Evolutionary conservation across 129 eudicot species (phyloP).

Genomic region (Flaveria ramosissima): DNA sequence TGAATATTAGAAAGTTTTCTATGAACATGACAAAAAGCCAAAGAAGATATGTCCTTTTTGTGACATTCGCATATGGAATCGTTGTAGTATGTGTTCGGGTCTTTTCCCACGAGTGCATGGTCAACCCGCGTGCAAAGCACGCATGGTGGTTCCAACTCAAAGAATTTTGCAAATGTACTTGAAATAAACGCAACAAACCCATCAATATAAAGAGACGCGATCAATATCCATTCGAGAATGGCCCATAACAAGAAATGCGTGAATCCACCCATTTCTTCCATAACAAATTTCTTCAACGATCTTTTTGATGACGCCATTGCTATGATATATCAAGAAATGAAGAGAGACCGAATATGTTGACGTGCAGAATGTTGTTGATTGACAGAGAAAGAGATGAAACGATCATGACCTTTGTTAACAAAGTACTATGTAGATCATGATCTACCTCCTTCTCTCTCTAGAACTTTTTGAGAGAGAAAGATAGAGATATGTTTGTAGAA

Average conservation of each 20-base stretch:
- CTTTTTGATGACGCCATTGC: slow-evolving; percentile 39
- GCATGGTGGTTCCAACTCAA: slow-evolving; percentile 72
- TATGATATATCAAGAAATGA: background rate
- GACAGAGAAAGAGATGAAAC: slow-evolving; percentile 34
- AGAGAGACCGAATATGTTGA: background rate
- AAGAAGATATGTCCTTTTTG: slow-evolving; percentile 74
- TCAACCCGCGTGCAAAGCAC: slow-evolving; percentile 85
- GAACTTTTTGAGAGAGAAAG: slow-evolving; percentile 30
- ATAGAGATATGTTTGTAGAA: slow-evolving; percentile 32
- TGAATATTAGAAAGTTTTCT: slow-evolving; percentile 68
- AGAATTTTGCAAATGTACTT: slow-evolving; percentile 57
- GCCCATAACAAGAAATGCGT: slow-evolving; percentile 66
- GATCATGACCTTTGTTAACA: slow-evolving; percentile 29
- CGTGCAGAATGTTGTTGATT: background rate
- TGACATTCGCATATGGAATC: slow-evolving; percentile 82
- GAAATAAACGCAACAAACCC: slow-evolving; percentile 60
- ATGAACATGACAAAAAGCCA: slow-evolving; percentile 86
- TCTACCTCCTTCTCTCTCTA: slow-evolving; percentile 44
- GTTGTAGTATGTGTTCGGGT: slow-evolving; percentile 50
- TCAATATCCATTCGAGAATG: slow-evolving; percentile 76
- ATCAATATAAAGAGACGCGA: slow-evolving; percentile 62
- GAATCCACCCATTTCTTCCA: slow-evolving; percentile 59
- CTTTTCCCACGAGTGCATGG: slow-evolving; percentile 47
- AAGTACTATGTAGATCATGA: slow-evolving; percentile 52
- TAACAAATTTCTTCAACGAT: slow-evolving; percentile 52